phyloP scores from a whole-genome alignment of 257 asterid species.

The Ophiorrhiza pumila region DNA sequence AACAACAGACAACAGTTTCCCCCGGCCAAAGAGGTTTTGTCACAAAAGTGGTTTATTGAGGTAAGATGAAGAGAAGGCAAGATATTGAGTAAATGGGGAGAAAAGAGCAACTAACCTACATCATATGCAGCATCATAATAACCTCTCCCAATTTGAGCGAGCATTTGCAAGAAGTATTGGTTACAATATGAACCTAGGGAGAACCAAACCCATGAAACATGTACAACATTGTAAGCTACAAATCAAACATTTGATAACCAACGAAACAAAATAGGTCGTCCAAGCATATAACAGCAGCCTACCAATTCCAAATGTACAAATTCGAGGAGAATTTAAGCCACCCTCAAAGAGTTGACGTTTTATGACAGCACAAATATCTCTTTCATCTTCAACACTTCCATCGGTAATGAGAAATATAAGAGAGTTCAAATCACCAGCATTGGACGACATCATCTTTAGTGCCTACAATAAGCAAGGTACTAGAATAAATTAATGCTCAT shows the following conservation, averaged over 20 bases:
- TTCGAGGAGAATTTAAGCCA: constrained; percentile 58
- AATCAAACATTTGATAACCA: no score
- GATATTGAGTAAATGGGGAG: neutral
- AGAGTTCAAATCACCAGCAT: constrained; percentile 43
- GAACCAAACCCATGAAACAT: neutral
- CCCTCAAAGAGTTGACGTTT: constrained; percentile 39
- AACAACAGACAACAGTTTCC: no score
- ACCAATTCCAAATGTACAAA: constrained; percentile 90
- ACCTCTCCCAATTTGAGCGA: constrained; percentile 84
- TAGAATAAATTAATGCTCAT: neutral
- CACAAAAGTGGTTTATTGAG: neutral
- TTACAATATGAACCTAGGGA: constrained; percentile 69
- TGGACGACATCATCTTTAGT: constrained; percentile 58
- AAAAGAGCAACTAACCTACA: constrained; percentile 45
- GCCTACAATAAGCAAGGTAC: constrained; percentile 51
- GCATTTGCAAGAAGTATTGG: constrained; percentile 87
- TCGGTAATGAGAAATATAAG: constrained; percentile 69
- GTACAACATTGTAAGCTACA: no score
- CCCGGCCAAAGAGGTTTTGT: no score
- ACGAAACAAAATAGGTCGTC: constrained; percentile 10
- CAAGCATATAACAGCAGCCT: constrained; percentile 13
- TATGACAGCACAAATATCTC: constrained; percentile 57
- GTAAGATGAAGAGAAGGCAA: neutral
- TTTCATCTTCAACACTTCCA: constrained; percentile 87
- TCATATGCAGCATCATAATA: constrained; percentile 70